phyloP scores from a whole-genome alignment of 805 yeast genomes.

The Candida multigemmis region DNA sequence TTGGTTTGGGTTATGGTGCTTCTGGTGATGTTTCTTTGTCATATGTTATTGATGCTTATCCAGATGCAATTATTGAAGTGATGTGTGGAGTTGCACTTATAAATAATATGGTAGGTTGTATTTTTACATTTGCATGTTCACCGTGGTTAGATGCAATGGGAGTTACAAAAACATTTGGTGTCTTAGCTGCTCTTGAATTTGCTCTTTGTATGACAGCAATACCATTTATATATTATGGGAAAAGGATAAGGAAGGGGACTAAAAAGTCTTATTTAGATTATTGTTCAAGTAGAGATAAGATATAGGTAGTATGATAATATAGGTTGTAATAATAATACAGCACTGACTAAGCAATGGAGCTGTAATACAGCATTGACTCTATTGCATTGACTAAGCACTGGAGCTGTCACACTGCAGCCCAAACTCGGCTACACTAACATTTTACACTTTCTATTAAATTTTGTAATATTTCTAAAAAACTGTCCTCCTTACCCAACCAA shows the following conservation, averaged over 20 bases:
- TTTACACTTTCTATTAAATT: background rate
- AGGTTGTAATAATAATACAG: no score
- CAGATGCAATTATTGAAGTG: conserved; percentile 30
- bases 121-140: conserved; percentile 29
- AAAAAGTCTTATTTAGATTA: conserved; percentile 22
- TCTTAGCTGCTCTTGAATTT: conserved; percentile 27
- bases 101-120: conserved; percentile 27
- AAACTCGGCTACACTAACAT: background rate
- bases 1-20: conserved; percentile 31
- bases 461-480: background rate
- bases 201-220: conserved; percentile 18
- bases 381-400: no score
- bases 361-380: no score
- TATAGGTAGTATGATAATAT: conserved; percentile 5
- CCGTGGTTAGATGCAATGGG: conserved; percentile 29
- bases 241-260: conserved; percentile 21
- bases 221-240: conserved; percentile 25
- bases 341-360: no score
- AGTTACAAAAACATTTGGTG: conserved; percentile 24
- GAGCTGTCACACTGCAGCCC: no score
- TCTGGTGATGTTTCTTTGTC: conserved; percentile 30
- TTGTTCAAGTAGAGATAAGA: conserved; percentile 15
- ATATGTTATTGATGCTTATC: conserved; percentile 31
- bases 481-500: conserved; percentile 17
- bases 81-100: conserved; percentile 31